Base-by-base conservation (phyloP, 768 basidiomycete species). In the Gloeopeniophorella convolvens region DNA sequence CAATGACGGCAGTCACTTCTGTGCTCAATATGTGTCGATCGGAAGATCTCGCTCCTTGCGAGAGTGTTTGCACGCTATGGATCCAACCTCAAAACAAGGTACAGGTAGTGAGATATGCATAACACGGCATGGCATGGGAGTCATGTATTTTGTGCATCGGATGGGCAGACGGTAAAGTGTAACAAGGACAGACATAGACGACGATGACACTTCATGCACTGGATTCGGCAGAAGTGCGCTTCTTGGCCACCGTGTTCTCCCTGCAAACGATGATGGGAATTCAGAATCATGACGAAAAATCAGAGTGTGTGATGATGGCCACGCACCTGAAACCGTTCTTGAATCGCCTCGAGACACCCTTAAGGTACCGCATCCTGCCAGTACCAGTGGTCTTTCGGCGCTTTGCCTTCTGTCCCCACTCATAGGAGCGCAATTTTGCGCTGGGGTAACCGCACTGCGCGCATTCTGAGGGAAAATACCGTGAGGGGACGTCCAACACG, bases 391-490 rank as follows among this genome's bases (percentile, higher is more conserved):
- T 98, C 85, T 95, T 96, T 83, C 95, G 86, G 72, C 96, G 86
- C 83, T 98, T 97, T 47, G 96, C 96, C 81, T 99, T 99, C 68
- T 83, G 79, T 60, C 93, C 92, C 96, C 96, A 98, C 73, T 97
- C 88, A 72, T 83, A 98, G 63, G 90, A 93, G 65, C 95, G 83
- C 63, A 95, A 72, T 74, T 90, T 98, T 48, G 96, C 94, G 48
- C 91, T 73, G 37, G 96, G 96, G 74, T 92, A 98, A 50, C 95
- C 96, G 69, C 96, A 97, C 67, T 90, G 88, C 20, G 85, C 87
- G 73, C 96, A 98, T 53, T 83, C 93, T 96, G 65, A 31, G 15
- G 28, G 11, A 5, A 31, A 40, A 9, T 15, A 15, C 33, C 16
- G 24, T 48, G 46, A 48, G 20, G 35, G 24, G 21, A 18, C n/a